Base-by-base conservation (phyloP, 352 stramenopile species). In the Globisporangium splendens region DNA sequence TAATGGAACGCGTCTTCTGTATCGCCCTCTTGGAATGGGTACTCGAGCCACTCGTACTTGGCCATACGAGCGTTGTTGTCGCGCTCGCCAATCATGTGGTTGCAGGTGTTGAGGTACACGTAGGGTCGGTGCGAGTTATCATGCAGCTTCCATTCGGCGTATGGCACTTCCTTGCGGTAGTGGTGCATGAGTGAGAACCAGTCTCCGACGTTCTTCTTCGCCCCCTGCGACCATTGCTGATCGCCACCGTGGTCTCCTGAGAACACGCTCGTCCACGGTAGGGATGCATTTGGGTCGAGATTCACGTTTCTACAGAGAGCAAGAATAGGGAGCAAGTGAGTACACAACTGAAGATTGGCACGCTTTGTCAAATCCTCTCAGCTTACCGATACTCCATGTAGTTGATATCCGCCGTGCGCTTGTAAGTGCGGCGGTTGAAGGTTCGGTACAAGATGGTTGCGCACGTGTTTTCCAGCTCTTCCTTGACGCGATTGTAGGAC, bases 171-270 rank as follows among this genome's bases (percentile, higher is more conserved):
- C 1, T 63, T 69, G 22, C 75, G 57, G 67, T 95, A 93, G 71
- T 95, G 86, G 65, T 95, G 79, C 86, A 95, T 95, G 69, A 95
- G 80, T 18, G 86, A 95, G 71, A 95, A 95, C 86, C 86, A 95
- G 52, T 77, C 83, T 61, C 77, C 77, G 41, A 95, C 68, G 63
- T 93, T 73, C 66, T 72, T 77, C 66, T 95, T 95, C 56, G 83
- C 83, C 51, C 86, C 86, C 58, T 93, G 83, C n/a, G 83, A 67
- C 86, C 86, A 95, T 52, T 77, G 68, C 66, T 95, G 86, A 31
- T 80, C 78, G 57, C 86, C 86, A 41, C 76, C 73, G 68, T 95
- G 75, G 61, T 95, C 86, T 53, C 74, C 61, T 11, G 75, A 90
- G 62, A 84, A 91, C 51, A 93, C 72, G 55, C 70, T 79, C 47